Conservation (phyloP, 1,284 basidiomycete genomes). For the Naganishia sp. region DNA sequence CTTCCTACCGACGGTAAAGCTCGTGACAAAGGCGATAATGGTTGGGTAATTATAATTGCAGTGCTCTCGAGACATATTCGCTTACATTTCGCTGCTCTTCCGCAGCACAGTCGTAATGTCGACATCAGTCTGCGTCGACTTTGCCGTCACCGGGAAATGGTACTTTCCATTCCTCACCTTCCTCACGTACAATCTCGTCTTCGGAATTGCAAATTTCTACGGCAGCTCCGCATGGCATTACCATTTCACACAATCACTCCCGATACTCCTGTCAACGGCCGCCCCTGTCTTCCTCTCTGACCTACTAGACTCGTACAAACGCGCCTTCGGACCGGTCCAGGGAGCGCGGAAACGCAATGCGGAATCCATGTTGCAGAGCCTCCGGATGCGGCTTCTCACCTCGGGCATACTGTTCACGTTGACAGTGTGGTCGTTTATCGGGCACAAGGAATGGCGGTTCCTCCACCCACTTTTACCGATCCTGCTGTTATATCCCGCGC, state of each 20-base stretch:
- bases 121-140: conserved; percentile 47
- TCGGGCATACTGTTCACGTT: conserved; percentile 66
- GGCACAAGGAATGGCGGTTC: conserved; percentile 97
- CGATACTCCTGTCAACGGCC: conserved; percentile 72
- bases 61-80: not conserved
- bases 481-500: conserved; percentile 77
- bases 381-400: conserved; percentile 56
- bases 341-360: conserved; percentile 4
- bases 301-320: conserved; percentile 36
- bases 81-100: not conserved
- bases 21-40: conserved; percentile 25
- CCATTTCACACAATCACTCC: conserved; percentile 82
- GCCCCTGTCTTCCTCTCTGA: conserved; percentile 73
- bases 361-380: conserved; percentile 36
- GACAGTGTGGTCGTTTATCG: conserved; percentile 71
- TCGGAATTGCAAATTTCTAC: conserved; percentile 90
- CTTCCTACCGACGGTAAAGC: not conserved
- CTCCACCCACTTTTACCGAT: conserved; percentile 86
- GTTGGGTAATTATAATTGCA: conserved; percentile 35
- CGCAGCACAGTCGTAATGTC: conserved; percentile 40
- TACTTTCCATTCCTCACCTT: conserved; percentile 60
- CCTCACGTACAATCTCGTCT: conserved; percentile 77
- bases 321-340: not conserved
- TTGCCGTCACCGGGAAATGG: conserved; percentile 45
- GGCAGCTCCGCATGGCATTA: conserved; percentile 85